Conservation (phyloP, 352 stramenopile genomes). For the Globisporangium cylindrosporum region DNA sequence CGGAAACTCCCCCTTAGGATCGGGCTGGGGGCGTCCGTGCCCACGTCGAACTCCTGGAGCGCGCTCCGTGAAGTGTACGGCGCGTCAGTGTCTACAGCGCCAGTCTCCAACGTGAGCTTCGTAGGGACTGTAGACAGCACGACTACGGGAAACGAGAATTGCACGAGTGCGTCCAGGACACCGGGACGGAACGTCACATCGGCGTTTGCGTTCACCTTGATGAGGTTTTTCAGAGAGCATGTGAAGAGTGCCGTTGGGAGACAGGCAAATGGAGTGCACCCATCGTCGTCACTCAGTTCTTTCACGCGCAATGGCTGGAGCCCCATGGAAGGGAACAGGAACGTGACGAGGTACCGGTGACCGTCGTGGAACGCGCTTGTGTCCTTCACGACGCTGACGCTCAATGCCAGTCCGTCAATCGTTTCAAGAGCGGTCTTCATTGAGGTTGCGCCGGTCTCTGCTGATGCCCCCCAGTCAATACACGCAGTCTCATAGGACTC, state of each 20-base stretch:
- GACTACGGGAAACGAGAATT: slow-evolving; percentile 49
- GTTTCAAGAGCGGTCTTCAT: slow-evolving; percentile 44
- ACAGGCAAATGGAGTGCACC: slow-evolving; percentile 42
- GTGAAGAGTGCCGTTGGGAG: slow-evolving; percentile 15
- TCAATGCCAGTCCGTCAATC: slow-evolving; percentile 33
- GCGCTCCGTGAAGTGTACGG: slow-evolving; percentile 43
- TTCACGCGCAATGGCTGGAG: slow-evolving; percentile 39
- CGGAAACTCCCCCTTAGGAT: slow-evolving; percentile 45
- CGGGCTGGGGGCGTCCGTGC: slow-evolving; percentile 38
- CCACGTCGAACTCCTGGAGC: slow-evolving; percentile 61
- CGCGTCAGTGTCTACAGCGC: slow-evolving; percentile 25
- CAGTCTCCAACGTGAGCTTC: slow-evolving; percentile 42
- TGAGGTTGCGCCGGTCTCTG: slow-evolving; percentile 19
- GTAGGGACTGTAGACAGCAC: slow-evolving; percentile 27
- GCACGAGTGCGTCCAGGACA: slow-evolving; percentile 45
- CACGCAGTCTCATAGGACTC: slow-evolving; percentile 29
- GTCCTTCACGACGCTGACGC: slow-evolving; percentile 40
- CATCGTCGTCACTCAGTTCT: not conserved
- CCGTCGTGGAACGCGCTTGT: slow-evolving; percentile 45
- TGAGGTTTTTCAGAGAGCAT: slow-evolving; percentile 29
- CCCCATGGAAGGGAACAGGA: slow-evolving; percentile 47
- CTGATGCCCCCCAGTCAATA: slow-evolving; percentile 52
- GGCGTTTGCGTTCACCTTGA: slow-evolving; percentile 46
- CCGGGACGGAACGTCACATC: slow-evolving; percentile 38
- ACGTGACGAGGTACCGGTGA: slow-evolving; percentile 45